Percentiles rank a stretch among this genome's conserved stretches.
Conservation (phyloP, 2,329 filamentous ascomycete genomes). For the Aspergillus alliaceus region DNA sequence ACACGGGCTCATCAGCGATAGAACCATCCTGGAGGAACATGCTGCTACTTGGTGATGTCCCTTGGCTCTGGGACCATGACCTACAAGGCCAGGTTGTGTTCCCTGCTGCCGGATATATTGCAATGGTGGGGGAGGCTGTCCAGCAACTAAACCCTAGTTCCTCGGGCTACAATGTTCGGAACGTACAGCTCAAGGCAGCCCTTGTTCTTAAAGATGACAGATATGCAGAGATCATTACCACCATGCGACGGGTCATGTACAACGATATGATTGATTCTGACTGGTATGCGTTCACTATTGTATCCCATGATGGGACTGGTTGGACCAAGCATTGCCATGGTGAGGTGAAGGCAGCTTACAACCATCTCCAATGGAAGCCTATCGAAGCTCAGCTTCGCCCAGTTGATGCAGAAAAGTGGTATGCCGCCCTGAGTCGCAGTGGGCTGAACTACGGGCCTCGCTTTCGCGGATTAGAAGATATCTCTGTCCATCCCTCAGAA, state of each 20-base stretch:
- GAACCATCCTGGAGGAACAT: conserved; percentile 53
- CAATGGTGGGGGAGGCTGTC: conserved; percentile 15
- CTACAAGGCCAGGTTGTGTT: conserved; percentile 11
- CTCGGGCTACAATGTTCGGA: neutral
- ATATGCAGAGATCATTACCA: conserved; percentile 13
- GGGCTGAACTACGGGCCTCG: neutral
- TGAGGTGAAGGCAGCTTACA: no score
- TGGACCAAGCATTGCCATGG: conserved; percentile 14
- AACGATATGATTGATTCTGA: conserved; percentile 5
- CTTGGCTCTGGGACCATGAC: conserved; percentile 49
- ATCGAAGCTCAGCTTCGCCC: no score
- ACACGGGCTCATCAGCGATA: no score
- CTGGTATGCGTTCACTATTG: conserved; percentile 16
- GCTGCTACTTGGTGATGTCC: conserved; percentile 29
- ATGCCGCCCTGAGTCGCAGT: conserved; percentile 21
- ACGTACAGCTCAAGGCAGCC: neutral
- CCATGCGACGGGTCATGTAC: conserved; percentile 6
- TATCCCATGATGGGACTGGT: neutral
- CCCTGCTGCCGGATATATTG: conserved; percentile 17
- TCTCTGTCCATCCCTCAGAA: no score
- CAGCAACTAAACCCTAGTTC: neutral
- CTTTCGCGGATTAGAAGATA: neutral
- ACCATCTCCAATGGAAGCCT: no score
- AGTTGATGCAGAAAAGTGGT: no score
- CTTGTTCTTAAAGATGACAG: neutral